A percentile compares a stretch with the other conserved stretches of the same genome.
phyloP scores from a whole-genome alignment of 116 monocot genomes.

The Posidonia oceanica region DNA sequence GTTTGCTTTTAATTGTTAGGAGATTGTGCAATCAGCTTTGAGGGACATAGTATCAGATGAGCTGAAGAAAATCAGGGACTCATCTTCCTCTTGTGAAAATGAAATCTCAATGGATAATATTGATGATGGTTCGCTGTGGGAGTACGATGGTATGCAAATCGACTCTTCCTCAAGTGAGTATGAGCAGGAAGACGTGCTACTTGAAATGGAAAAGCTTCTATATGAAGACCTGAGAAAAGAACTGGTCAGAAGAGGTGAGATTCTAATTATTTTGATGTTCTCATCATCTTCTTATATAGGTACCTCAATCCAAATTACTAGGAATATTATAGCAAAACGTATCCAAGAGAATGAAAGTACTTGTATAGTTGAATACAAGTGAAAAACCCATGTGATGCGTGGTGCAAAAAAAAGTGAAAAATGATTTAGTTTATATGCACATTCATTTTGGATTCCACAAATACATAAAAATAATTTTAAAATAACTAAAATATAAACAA shows the following conservation, averaged over 20 bases:
- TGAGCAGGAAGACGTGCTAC: conserved; percentile 62
- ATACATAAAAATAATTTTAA: too few relatives aligned
- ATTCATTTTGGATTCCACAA: too few relatives aligned
- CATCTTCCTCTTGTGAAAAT: conserved; percentile 15
- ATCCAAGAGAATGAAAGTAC: background rate
- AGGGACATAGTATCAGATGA: conserved; percentile 68
- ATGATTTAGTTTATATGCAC: too few relatives aligned
- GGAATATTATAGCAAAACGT: background rate
- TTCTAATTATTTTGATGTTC: background rate
- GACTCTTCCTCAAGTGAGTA: conserved; percentile 19
- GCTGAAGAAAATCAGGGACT: conserved; percentile 54
- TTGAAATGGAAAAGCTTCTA: conserved; percentile 89
- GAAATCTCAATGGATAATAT: conserved; percentile 6
- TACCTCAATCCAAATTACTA: background rate
- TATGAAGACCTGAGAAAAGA: conserved; percentile 86
- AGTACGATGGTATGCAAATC: conserved; percentile 34
- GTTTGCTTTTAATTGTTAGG: conserved; percentile 26
- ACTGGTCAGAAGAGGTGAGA: conserved; percentile 57
- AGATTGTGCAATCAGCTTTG: conserved; percentile 38
- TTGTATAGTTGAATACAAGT: too few relatives aligned
- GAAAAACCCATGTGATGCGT: too few relatives aligned
- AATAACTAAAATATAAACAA: too few relatives aligned
- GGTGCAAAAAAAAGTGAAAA: too few relatives aligned
- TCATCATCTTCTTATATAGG: background rate
- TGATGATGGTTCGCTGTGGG: conserved; percentile 64